phyloP scores from a whole-genome alignment of 768 basidiomycete genomes.

The Agaricus subrufescens region DNA sequence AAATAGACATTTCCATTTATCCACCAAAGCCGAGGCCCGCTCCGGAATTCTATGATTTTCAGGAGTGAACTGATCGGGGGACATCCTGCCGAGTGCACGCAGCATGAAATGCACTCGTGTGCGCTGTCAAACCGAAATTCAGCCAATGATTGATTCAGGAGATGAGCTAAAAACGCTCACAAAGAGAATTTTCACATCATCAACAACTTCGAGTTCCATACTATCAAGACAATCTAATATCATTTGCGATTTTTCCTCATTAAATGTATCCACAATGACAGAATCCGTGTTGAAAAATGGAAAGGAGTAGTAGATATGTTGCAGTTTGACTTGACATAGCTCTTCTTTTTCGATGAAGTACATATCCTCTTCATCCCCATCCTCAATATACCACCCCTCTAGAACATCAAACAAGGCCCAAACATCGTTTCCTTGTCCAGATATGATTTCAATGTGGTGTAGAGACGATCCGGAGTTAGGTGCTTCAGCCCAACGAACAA shows the following conservation, averaged over 20 bases:
- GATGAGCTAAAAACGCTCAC: neutral
- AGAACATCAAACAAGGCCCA: neutral
- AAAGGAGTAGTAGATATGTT: neutral
- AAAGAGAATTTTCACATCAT: neutral
- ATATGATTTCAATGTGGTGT: neutral
- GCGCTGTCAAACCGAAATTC: neutral
- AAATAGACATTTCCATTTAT: conserved; percentile 17
- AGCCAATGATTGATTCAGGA: neutral
- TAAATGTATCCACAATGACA: neutral
- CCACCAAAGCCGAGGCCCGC: conserved; percentile 10
- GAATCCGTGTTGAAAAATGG: neutral
- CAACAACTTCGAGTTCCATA: neutral
- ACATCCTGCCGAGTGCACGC: conserved; percentile 9
- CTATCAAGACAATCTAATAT: neutral
- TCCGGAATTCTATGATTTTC: conserved; percentile 5
- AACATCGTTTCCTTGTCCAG: neutral
- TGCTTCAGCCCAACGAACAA: neutral
- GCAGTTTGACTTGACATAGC: neutral
- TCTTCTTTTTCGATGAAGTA: neutral
- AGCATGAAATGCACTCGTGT: conserved; percentile 1
- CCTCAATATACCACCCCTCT: neutral
- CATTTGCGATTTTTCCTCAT: neutral
- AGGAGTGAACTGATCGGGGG: conserved; percentile 8
- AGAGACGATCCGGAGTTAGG: neutral
- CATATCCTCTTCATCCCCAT: neutral